Percentiles rank a stretch among this genome's conserved stretches.
Evolutionary conservation across 2,329 filamentous ascomycete species (phyloP).

Genomic region (Neonectria hederae): DNA sequence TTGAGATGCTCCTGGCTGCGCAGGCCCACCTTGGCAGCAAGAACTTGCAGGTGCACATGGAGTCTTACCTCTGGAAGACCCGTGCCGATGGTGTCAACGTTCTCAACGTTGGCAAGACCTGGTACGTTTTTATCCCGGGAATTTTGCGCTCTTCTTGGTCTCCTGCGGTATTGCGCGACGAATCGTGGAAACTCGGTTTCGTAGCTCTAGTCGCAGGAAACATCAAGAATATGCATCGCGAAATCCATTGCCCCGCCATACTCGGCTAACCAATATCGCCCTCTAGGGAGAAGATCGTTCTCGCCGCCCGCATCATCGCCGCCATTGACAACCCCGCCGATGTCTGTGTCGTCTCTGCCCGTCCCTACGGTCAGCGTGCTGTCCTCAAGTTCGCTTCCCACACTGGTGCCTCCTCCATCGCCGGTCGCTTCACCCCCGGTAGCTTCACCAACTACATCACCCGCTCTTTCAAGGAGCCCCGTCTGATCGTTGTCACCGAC

Average conservation of each 20-base stretch:
- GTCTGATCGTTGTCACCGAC: conserved; percentile 99
- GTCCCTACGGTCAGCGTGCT: conserved; percentile 99
- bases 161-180: background rate
- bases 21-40: conserved; percentile 97
- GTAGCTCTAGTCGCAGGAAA: conserved; percentile 14
- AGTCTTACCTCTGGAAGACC: conserved; percentile 99
- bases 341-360: conserved; percentile 98
- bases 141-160: conserved; percentile 10
- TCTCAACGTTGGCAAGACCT: conserved; percentile 99
- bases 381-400: conserved; percentile 99
- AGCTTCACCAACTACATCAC: conserved; percentile 99
- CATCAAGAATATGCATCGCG: conserved; percentile 33
- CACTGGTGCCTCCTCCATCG: conserved; percentile 97
- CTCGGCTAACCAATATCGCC: conserved; percentile 26
- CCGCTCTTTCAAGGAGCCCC: conserved; percentile 99
- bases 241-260: conserved; percentile 23
- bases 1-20: conserved; percentile 98
- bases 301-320: conserved; percentile 98
- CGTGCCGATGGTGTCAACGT: conserved; percentile 98
- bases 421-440: conserved; percentile 99
- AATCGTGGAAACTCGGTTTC: background rate
- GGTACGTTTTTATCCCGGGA: conserved; percentile 65
- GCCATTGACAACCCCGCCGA: conserved; percentile 99
- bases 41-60: conserved; percentile 99
- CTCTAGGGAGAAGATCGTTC: conserved; percentile 97